phyloP scores from a whole-genome alignment of 1,284 basidiomycete genomes.

The Singerocomus inundabilis region DNA sequence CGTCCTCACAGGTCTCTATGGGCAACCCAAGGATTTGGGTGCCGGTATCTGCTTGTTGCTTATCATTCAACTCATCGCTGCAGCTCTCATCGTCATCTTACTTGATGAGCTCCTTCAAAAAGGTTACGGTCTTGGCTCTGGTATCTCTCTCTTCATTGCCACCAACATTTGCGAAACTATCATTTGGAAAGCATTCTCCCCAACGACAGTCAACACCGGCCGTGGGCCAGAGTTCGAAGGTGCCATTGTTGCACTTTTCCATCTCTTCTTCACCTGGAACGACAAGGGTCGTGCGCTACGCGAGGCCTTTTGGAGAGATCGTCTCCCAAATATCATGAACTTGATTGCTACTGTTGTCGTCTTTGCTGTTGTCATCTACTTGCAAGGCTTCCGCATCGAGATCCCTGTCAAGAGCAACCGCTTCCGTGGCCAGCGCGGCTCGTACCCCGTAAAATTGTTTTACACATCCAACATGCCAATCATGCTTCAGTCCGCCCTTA shows the following conservation, averaged over 20 bases:
- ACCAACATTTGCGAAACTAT: constrained; percentile 99
- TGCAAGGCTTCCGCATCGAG: constrained; percentile 98
- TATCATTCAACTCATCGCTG: constrained; percentile 93
- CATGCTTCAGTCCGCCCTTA: constrained; percentile 96
- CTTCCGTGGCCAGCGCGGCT: constrained; percentile 92
- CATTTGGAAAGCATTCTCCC: constrained; percentile 99
- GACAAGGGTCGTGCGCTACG: constrained; percentile 96
- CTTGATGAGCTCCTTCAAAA: constrained; percentile 99
- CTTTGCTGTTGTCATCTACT: constrained; percentile 95
- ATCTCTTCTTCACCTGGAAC: constrained; percentile 97
- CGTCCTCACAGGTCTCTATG: constrained; percentile 96
- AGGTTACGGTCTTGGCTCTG: constrained; percentile 97
- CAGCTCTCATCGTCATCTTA: constrained; percentile 95
- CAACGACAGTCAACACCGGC: constrained; percentile 97
- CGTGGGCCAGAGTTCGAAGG: constrained; percentile 99
- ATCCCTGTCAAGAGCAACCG: constrained; percentile 98
- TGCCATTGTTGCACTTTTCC: constrained; percentile 95
- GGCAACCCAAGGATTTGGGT: constrained; percentile 90
- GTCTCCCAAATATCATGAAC: constrained; percentile 98
- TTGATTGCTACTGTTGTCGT: constrained; percentile 89
- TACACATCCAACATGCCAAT: constrained; percentile 99
- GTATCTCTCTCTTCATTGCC: constrained; percentile 98
- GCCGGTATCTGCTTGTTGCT: constrained; percentile 95
- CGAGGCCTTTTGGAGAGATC: constrained; percentile 97
- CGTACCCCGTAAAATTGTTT: constrained; percentile 98